Base-by-base conservation (phyloP, 1,284 basidiomycete genomes). In the Pseudozyma hubeiensis region DNA sequence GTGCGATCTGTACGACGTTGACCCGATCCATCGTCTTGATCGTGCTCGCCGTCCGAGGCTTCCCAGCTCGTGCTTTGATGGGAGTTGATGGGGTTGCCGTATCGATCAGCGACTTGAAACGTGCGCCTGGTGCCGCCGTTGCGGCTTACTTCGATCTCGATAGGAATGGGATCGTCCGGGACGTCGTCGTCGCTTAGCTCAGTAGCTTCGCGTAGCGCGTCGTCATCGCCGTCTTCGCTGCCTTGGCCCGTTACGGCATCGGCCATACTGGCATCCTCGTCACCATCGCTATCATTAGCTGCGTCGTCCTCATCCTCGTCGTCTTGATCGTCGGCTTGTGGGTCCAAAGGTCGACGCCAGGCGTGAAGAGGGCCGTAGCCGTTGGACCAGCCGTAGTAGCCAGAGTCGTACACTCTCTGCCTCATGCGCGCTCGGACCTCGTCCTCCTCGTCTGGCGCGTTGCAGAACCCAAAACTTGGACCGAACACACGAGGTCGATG, bases 381-480 rank as follows among this genome's bases (percentile, higher is more conserved):
- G 34, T 75, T 75, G 51, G 57, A 51, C 51, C 51, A 75, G 47
- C 64, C 63, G 43, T 70, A 70, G 41, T 66, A 49, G 40, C 68
- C 69, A 7, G 68, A 59, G 31, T 75, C 73, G 53, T 75, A 75
- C n/a, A 70, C 64, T 13, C 60, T 60, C 14, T 70, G 59, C 24
- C 73, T 54, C 59, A 69, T 68, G 30, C 63, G 53, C 4, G 68
- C 65, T 10, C 73, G 59, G 1, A 63, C 67, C 45, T 62, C 47
- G 50, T 72, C 69, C 33, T 72, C 69, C 29, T 72, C 64, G 55
- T 63, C 59, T 39, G 69, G 62, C 7, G 60, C 59, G 13, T 19
- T 53, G 56, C 69, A 72, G 24, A 72, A 72, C 48, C 69, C 69
- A 19, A 72, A 72, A 33, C 64, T 72, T 14, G 69, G 69, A 4